These are phyloP conservation scores for Plasmodium sp. DNA, from an alignment of 169 alveolate genomes.

Conservation along the genomic window DNA sequence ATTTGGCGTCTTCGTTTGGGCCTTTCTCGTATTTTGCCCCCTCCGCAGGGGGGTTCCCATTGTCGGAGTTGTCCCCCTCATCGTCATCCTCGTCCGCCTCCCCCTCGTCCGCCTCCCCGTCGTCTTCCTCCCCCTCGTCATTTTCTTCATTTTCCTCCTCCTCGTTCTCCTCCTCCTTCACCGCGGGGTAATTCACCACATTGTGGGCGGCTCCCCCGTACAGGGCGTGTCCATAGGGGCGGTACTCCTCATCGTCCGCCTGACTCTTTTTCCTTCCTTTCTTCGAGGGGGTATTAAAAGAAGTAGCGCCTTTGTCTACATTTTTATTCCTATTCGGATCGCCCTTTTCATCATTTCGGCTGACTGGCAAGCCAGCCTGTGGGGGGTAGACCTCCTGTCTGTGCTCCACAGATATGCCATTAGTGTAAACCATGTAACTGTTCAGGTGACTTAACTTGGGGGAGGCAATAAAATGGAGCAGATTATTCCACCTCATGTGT, in stretches of 20 bases:
- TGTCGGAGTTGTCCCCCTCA: background rate
- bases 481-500: slow-evolving; percentile 42
- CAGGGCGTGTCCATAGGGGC: background rate
- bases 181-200: background rate
- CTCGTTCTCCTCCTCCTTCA: background rate
- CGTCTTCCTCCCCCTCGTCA: background rate
- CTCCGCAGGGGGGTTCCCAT: background rate
- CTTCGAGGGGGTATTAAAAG: background rate
- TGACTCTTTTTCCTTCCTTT: background rate
- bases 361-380: background rate
- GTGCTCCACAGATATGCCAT: background rate
- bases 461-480: slow-evolving; percentile 66
- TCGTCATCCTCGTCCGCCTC: background rate
- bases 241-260: slow-evolving; percentile 18
- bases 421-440: background rate
- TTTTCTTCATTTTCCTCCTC: background rate
- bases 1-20: background rate
- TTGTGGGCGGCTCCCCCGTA: background rate
- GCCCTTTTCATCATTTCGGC: background rate
- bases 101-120: background rate
- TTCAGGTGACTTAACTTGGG: slow-evolving; percentile 16
- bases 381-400: background rate
- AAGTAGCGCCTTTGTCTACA: background rate
- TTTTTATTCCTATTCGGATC: background rate
- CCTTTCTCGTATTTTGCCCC: background rate